phyloP scores from a whole-genome alignment of 2,329 filamentous ascomycete genomes.

The Penicillium italicum region DNA sequence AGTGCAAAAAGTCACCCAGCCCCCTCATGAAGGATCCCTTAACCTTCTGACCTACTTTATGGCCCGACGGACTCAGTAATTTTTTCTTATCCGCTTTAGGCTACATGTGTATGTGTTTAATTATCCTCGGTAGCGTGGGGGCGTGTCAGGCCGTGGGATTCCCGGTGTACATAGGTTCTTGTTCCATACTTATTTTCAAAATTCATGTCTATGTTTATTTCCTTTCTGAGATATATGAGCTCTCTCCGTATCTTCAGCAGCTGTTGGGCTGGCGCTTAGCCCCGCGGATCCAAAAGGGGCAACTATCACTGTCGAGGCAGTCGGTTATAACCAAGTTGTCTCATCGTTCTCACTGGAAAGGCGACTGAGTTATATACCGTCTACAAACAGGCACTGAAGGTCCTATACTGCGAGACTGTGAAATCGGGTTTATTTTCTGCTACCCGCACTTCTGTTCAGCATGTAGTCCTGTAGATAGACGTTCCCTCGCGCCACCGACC shows the following conservation, averaged over 20 bases:
- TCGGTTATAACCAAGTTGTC: too few relatives aligned
- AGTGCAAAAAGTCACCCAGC: slow-evolving; percentile 30
- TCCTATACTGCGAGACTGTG: too few relatives aligned
- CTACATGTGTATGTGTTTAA: slow-evolving; percentile 2
- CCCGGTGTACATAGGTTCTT: slow-evolving; percentile 7
- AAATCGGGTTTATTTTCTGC: too few relatives aligned
- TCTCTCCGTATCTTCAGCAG: neutral
- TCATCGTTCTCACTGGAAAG: too few relatives aligned
- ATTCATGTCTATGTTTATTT: neutral
- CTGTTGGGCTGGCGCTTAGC: too few relatives aligned
- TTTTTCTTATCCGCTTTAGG: neutral
- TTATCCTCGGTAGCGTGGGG: slow-evolving; percentile 4
- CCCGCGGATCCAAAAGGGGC: too few relatives aligned
- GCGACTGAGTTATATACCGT: too few relatives aligned
- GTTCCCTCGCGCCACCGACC: too few relatives aligned
- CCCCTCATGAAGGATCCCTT: slow-evolving; percentile 30
- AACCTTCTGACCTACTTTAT: slow-evolving; percentile 40
- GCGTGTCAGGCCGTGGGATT: slow-evolving; percentile 3
- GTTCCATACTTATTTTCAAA: slow-evolving; percentile 3
- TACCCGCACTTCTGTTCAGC: too few relatives aligned
- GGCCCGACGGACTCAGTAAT: slow-evolving; percentile 23
- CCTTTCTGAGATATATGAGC: neutral
- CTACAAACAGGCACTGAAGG: too few relatives aligned
- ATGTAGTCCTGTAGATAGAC: too few relatives aligned
- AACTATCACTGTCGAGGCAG: too few relatives aligned